Evolutionary conservation across 2,329 filamentous ascomycete species (phyloP), one percentile per base, ranked within the genome.

Genomic region (Bisporella sp.): DNA sequence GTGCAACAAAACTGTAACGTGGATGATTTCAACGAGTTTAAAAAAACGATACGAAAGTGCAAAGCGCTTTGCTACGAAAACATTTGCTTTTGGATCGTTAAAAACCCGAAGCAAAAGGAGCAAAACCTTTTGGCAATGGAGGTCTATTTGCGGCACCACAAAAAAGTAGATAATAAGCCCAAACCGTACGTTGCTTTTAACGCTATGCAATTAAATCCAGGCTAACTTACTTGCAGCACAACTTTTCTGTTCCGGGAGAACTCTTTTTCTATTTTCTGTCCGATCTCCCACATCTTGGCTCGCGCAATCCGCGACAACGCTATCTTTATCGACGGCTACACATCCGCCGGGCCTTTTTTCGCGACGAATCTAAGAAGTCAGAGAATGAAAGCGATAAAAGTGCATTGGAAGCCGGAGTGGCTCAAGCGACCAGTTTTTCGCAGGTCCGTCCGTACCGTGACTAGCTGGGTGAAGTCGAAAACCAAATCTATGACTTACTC

Each of bases 111-210:
- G 44, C 5, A 21, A 37, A 42, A 30, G 48, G 49, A 28, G 57
- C 50, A 45, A 53, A 55, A 62, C 45, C 35, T 60, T 28, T 54
- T 62, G 3, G 54, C 50, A 0, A 62, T 61, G 45, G 53, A 62
- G 46, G 53, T 61, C 46, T 30, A 33, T 41, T 51, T 61, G 11
- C 41, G 41, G 46, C 9, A 61, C 46, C 31, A 61, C 42, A 61
- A 62, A 54, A 53, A 50, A 13, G 55, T 55, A 11, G 54, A 62
- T 51, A 62, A 58, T n/a, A 61, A 58, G 48, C 56, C 53, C 6
- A 61, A 59, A 51, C 56, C 50, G 52, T 59, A 59, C 43, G 43
- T 54, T 47, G 12, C 48, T 43, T 45, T 41, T 21, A 28, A 5
- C 7, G 7, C 12, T 35, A 8, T 47, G n/a, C 50, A n/a, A 11